phyloP scores from a whole-genome alignment of 106 monocot genomes.

The Apostasia shenzhenica region DNA sequence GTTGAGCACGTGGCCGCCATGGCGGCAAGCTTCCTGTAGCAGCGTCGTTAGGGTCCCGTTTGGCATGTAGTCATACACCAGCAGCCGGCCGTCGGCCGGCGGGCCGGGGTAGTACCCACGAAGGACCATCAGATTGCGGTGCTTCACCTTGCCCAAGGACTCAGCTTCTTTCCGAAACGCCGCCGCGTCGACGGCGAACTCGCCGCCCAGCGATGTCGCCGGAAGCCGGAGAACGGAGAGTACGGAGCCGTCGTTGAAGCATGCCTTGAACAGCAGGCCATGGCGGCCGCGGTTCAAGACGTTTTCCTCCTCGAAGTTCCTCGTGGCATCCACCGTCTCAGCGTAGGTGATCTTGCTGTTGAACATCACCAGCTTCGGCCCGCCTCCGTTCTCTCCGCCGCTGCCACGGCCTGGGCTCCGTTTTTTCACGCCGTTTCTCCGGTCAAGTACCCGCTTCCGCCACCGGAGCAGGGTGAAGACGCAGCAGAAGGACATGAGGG shows the following conservation, averaged over 20 bases:
- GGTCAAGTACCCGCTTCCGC: constrained; percentile 43
- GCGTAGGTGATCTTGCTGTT: constrained; percentile 69
- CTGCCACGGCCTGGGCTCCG: constrained; percentile 64
- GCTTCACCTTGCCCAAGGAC: constrained; percentile 76
- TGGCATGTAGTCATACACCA: constrained; percentile 99
- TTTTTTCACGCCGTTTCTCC: constrained; percentile 43
- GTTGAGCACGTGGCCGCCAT: constrained; percentile 85
- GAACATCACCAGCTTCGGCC: constrained; percentile 85
- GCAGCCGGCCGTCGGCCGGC: constrained; percentile 71
- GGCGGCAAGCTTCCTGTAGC: constrained; percentile 89
- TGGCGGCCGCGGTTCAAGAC: constrained; percentile 82
- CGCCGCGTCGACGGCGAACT: constrained; percentile 54
- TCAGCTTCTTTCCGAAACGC: constrained; percentile 83
- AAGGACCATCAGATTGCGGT: constrained; percentile 85
- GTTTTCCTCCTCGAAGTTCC: constrained; percentile 90
- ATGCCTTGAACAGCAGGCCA: constrained; percentile 88
- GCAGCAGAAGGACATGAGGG: constrained; percentile 53
- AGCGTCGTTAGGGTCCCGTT: constrained; percentile 90
- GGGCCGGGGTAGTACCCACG: constrained; percentile 93
- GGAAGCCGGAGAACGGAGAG: constrained; percentile 79
- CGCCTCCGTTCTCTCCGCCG: constrained; percentile 34
- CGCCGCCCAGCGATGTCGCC: constrained; percentile 51
- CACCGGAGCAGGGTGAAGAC: constrained; percentile 34
- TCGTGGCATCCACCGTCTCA: constrained; percentile 74
- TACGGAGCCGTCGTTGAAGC: constrained; percentile 75